Base-by-base conservation (phyloP, 805 yeast species). In the Scheffersomyces lignosus region DNA sequence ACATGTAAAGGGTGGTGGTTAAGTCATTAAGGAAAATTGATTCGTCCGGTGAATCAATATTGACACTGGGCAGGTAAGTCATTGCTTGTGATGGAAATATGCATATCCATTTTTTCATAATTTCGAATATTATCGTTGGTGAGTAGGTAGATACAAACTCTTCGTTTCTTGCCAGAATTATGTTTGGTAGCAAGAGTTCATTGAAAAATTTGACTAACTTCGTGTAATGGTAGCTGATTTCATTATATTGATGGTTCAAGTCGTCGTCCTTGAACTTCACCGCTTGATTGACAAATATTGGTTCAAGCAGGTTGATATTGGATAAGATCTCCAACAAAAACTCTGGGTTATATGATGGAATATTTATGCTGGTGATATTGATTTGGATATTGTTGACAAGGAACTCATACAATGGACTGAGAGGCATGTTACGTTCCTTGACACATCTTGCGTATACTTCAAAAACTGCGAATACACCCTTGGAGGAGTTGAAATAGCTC, bases 81-180 rank as follows among this genome's bases (percentile, higher is more conserved):
- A 44, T 42, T 4, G 52, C 42, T 15, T 41, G 49, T 8, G 51
- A 18, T 4, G 63, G 61, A 33, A 45, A 50, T 6, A 51, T 44
- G 12, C 23, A 33, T 23, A 39, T 39, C 62, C 61, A 58, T 28
- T 34, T 40, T 32, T 50, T 46, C 14, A 55, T 36, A 25, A 52
- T 39, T 15, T 47, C 38, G 36, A 42, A 52, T 9, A 48, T 48
- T 5, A 34, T 27, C 7, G 36, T 26, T 4, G 58, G 46, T 6
- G 60, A 47, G 38, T 52, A 57, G 3, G 43, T 39, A 6, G 52
- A 31, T n/a, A 48, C 48, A 29, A 38, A 37, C n/a, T 41, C 31
- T 27, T 43, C 49, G 29, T 50, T 24, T 17, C 54, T 31, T 12
- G 22, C 24, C 4, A 33, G 17, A 18, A 41, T 37, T 6, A 55